Conservation (phyloP, 2,329 filamentous ascomycete species). For the Verticillium zaregamsianum region DNA sequence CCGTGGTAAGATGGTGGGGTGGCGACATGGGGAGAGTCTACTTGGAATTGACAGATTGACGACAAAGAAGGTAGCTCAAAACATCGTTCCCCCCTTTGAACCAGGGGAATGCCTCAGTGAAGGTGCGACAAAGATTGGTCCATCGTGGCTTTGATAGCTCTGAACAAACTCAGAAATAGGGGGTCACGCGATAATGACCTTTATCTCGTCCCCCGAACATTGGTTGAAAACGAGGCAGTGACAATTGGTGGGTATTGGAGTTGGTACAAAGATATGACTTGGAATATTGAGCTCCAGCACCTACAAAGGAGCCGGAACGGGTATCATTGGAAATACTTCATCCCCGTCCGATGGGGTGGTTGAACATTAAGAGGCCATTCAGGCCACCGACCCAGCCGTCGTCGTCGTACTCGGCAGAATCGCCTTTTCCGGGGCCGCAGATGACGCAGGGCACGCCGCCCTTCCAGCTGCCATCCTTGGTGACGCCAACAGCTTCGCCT, state of each 20-base stretch:
- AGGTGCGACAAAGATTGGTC: not conserved
- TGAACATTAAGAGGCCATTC: conserved; percentile 93
- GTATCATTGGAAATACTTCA: conserved; percentile 8
- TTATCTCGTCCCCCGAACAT: not conserved
- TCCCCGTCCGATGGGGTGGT: conserved; percentile 77
- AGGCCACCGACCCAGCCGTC: conserved; percentile 96
- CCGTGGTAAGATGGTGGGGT: not conserved
- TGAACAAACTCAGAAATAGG: not conserved
- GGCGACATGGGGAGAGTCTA: not conserved
- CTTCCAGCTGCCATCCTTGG: conserved; percentile 44
- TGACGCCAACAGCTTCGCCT: conserved; percentile 70
- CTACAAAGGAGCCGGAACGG: conserved; percentile 4
- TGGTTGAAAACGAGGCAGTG: not conserved
- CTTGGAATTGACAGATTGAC: not conserved
- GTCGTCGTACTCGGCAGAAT: conserved; percentile 54
- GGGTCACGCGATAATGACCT: not conserved
- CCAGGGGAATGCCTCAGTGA: not conserved
- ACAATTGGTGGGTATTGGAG: not conserved
- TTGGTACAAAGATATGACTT: not conserved
- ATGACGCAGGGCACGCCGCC: conserved; percentile 93
- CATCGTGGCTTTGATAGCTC: not conserved
- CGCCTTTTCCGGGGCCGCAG: conserved; percentile 46
- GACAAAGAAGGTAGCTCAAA: not conserved
- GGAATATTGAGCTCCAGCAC: conserved; percentile 6
- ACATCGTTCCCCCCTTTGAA: not conserved